Conservation (phyloP, 495 filamentous ascomycete genomes). For the Geopyxis carbonaria region DNA sequence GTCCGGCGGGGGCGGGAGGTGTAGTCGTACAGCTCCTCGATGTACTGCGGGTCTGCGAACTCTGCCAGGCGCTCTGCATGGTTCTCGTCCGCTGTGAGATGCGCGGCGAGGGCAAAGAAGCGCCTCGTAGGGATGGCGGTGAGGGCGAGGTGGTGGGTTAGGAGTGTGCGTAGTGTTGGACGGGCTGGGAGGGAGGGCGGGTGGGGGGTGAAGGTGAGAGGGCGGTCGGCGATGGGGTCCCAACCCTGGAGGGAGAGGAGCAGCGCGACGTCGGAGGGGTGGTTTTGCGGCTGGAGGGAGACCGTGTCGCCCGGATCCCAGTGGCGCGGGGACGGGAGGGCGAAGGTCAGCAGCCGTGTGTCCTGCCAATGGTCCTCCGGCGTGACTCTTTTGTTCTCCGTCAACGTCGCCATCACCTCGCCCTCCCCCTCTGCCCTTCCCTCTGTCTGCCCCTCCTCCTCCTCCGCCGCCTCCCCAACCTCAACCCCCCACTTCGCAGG, state of each 20-base stretch:
- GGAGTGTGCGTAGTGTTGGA: conserved; percentile 53
- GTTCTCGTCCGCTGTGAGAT: conserved; percentile 50
- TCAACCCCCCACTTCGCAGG: conserved; percentile 64
- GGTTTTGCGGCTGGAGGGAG: conserved; percentile 74
- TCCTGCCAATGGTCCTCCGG: conserved; percentile 76
- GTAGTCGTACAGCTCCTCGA: conserved; percentile 91
- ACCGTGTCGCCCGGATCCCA: conserved; percentile 54
- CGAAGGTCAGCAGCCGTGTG: conserved; percentile 58
- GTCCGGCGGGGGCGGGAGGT: conserved; percentile 78
- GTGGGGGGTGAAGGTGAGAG: conserved; percentile 32
- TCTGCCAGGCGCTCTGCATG: conserved; percentile 72
- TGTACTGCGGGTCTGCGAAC: conserved; percentile 55
- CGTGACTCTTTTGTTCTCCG: conserved; percentile 55
- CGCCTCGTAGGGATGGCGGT: conserved; percentile 71
- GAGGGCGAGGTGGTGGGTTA: conserved; percentile 71
- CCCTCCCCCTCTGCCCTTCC: conserved; percentile 10
- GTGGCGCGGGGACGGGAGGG: conserved; percentile 33
- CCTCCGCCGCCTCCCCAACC: conserved; percentile 20
- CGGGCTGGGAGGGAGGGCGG: conserved; percentile 32
- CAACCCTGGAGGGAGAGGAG: conserved; percentile 64
- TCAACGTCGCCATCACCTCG: conserved; percentile 29
- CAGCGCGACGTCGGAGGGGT: conserved; percentile 52
- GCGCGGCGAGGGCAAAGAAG: conserved; percentile 61
- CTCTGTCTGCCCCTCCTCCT: conserved; percentile 10
- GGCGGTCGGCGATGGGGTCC: conserved; percentile 49